A percentile compares a stretch with the other conserved stretches of the same genome.
These are phyloP conservation scores for Epichloe scottii DNA, from an alignment of 2,329 filamentous ascomycete species.

Conservation along the genomic window DNA sequence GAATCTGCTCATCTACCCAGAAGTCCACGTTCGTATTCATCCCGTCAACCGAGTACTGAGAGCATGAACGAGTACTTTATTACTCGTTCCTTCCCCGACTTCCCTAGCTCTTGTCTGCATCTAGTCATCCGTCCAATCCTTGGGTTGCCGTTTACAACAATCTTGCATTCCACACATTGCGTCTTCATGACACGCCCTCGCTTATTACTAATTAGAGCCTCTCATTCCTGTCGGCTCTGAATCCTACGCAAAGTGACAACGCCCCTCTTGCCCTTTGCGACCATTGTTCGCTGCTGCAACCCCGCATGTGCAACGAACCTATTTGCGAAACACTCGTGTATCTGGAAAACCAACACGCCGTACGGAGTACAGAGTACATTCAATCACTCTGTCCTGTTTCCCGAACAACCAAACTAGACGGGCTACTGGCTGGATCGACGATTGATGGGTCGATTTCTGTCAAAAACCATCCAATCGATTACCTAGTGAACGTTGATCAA, in stretches of 20 bases:
- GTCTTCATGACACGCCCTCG: not conserved
- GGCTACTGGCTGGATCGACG: not conserved
- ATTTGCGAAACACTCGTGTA: not conserved
- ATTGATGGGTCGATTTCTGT: not conserved
- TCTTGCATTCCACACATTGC: slow-evolving; percentile 2
- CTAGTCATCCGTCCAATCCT: not conserved
- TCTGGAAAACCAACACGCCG: not conserved
- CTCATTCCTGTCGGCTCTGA: not conserved
- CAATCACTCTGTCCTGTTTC: too few species aligned
- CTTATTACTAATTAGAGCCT: not conserved
- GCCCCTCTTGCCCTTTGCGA: not conserved
- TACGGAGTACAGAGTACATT: too few species aligned
- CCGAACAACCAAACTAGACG: not conserved
- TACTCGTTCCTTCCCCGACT: not conserved
- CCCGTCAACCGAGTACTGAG: too few species aligned
- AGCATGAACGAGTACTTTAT: not conserved
- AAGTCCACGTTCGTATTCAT: not conserved
- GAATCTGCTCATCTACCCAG: not conserved
- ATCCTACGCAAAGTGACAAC: not conserved
- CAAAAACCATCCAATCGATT: not conserved
- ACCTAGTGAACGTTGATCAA: not conserved
- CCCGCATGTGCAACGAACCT: not conserved
- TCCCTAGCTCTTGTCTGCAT: not conserved
- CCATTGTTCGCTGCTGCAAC: not conserved
- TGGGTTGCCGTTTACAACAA: too few species aligned